Percentiles rank a stretch among this genome's conserved stretches.
Conservation (phyloP, 169 alveolate species). For the Plasmodium berghei region DNA sequence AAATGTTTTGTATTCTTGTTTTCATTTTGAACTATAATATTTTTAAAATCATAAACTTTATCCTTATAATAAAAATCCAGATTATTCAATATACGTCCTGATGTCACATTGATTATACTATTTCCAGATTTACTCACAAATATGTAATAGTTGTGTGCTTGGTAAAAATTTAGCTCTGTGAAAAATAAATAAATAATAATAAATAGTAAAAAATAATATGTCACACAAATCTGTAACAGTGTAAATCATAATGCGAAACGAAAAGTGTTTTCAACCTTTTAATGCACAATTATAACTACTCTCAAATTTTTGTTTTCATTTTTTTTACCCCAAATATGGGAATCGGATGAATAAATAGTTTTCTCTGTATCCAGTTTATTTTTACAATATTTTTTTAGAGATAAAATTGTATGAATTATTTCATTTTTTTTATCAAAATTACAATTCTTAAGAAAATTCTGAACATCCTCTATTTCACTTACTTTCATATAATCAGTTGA, state of each 20-base stretch:
- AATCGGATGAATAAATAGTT: neutral
- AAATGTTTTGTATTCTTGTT: constrained; percentile 37
- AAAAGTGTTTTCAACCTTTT: no score
- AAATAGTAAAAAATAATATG: neutral
- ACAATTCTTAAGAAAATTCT: constrained; percentile 9
- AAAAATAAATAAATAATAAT: neutral
- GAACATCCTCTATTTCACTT: constrained; percentile 48
- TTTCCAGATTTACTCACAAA: constrained; percentile 55
- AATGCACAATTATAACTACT: no score
- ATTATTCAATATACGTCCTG: constrained; percentile 45
- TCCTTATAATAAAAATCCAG: constrained; percentile 57
- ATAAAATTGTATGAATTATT: constrained; percentile 20
- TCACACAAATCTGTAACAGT: no score
- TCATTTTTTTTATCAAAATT: constrained; percentile 23
- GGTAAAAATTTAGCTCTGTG: constrained; percentile 41
- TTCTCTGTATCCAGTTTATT: neutral
- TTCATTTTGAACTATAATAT: constrained; percentile 22
- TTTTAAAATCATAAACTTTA: constrained; percentile 40
- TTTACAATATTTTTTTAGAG: constrained; percentile 27
- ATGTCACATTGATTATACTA: constrained; percentile 24
- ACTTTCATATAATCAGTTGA: constrained; percentile 59
- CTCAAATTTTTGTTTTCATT: no score
- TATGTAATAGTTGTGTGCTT: constrained; percentile 25
- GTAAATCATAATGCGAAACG: no score
- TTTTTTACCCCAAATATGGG: neutral